Evolutionary conservation across 1,284 basidiomycete genomes (phyloP), one percentile per base, ranked within the genome.

Genomic region (Rhodotorula glutinis): DNA sequence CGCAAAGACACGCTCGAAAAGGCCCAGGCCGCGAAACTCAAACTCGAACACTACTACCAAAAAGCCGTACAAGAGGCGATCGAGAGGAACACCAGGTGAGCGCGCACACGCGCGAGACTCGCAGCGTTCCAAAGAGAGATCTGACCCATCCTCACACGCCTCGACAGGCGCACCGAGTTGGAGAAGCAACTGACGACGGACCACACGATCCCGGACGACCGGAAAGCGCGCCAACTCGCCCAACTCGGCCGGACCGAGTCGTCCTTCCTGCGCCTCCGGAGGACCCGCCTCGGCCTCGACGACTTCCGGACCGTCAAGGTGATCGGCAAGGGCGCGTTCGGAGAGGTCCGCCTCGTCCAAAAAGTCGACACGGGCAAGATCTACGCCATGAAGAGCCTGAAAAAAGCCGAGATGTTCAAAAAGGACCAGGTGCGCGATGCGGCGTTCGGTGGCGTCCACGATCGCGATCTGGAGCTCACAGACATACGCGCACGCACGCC

Each of bases 371-470:
- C 94, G 16, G 93, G 90, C 69, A 96, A 95, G 82, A 95, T 98
- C 65, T 98, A 97, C 77, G 95, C 95, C 51, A 98, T 98, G 96
- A 98, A 98, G 84, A 96, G 92, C 70, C 80, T 98, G 77, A 88
- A 92, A 79, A 98, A 98, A 82, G 89, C 89, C 61, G 95, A 98
- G 80, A 98, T 98, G 95, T 88, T 98, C 82, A 96, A 98, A 79
- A 92, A 96, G 77, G 95, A 98, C 79, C 92, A 96, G 85, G 92
- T 91, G 64, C 66, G 85, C 77, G 40, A 7, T 51, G 27, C n/a
- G n/a, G n/a, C n/a, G n/a, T 7, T 21, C 11, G 16, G 25, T 16
- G 23, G 23, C 23, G 14, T n/a, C n/a, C n/a, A n/a, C n/a, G n/a
- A 13, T 25, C 19, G 33, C 5, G 27, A 13, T 21, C 21, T 1